Evolutionary conservation across 495 filamentous ascomycete species (phyloP).

Genomic region (Aspergillus saccharolyticus): DNA sequence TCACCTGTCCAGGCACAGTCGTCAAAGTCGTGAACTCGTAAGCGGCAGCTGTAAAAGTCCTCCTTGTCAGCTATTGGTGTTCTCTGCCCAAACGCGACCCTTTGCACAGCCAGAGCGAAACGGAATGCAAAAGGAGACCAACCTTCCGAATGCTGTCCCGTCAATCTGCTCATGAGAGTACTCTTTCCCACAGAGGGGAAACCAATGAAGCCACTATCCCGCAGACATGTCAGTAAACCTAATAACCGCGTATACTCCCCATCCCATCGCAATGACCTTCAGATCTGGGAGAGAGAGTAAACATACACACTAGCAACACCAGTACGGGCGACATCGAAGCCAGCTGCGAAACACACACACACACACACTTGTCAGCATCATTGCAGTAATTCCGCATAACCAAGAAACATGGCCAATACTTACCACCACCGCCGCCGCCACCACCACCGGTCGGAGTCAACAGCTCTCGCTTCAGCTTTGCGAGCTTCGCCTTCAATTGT

Average conservation of each 20-base stretch:
- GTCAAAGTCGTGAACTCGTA: constrained; percentile 99
- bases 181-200: constrained; percentile 98
- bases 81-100: not conserved
- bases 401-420: too few relatives aligned
- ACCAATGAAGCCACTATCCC: constrained; percentile 52
- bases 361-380: constrained; percentile 27
- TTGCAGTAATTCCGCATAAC: too few relatives aligned
- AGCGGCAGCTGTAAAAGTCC: constrained; percentile 60
- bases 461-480: constrained; percentile 93
- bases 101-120: too few relatives aligned
- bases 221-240: constrained; percentile 13
- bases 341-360: constrained; percentile 52
- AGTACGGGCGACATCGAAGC: constrained; percentile 97
- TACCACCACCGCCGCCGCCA: constrained; percentile 72
- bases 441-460: constrained; percentile 78
- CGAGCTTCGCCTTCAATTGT: constrained; percentile 97
- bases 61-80: constrained; percentile 18
- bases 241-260: too few relatives aligned
- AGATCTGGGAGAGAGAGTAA: constrained; percentile 5
- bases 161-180: constrained; percentile 91
- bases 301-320: constrained; percentile 94
- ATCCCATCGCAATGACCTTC: not conserved
- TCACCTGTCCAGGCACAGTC: constrained; percentile 92
- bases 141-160: constrained; percentile 93
- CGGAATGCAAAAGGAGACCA: constrained; percentile 4